phyloP scores from a whole-genome alignment of 495 filamentous ascomycete species.

The Lindgomyces ingoldianus region DNA sequence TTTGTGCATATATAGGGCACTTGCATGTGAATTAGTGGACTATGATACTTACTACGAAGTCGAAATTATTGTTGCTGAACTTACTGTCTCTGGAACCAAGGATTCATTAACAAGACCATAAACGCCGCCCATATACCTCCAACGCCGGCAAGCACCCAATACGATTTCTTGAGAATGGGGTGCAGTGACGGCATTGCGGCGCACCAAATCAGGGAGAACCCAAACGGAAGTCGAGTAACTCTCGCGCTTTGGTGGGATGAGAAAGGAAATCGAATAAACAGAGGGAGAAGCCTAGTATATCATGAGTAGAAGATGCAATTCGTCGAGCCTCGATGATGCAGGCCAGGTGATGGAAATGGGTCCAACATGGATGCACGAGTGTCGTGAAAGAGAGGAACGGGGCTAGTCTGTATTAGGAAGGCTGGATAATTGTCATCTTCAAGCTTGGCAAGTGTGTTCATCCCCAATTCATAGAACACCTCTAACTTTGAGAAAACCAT shows the following conservation, averaged over 20 bases:
- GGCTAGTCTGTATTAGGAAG: neutral
- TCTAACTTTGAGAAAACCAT: too few relatives aligned
- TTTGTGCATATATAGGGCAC: slow-evolving; percentile 76
- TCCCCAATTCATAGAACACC: too few relatives aligned
- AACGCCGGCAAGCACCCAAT: slow-evolving; percentile 46
- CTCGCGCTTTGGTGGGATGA: too few relatives aligned
- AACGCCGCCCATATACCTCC: slow-evolving; percentile 43
- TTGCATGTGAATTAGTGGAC: slow-evolving; percentile 44
- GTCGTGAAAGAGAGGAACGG: neutral
- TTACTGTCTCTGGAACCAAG: slow-evolving; percentile 63
- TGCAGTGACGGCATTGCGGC: slow-evolving; percentile 29
- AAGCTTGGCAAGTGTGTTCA: neutral
- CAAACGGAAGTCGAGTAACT: too few relatives aligned
- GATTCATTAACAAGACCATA: slow-evolving; percentile 53
- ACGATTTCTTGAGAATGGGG: slow-evolving; percentile 43
- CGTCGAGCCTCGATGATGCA: too few relatives aligned
- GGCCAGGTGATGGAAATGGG: too few relatives aligned
- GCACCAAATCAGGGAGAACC: neutral
- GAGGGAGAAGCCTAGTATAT: too few relatives aligned
- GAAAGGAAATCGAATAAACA: neutral
- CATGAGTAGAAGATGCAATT: too few relatives aligned
- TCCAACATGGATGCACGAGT: neutral
- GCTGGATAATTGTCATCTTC: neutral
- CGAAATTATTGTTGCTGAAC: slow-evolving; percentile 21
- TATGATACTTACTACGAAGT: too few relatives aligned